These are phyloP conservation scores for Saturnispora zaruensis DNA, from an alignment of 805 yeast species.

Conservation along the genomic window DNA sequence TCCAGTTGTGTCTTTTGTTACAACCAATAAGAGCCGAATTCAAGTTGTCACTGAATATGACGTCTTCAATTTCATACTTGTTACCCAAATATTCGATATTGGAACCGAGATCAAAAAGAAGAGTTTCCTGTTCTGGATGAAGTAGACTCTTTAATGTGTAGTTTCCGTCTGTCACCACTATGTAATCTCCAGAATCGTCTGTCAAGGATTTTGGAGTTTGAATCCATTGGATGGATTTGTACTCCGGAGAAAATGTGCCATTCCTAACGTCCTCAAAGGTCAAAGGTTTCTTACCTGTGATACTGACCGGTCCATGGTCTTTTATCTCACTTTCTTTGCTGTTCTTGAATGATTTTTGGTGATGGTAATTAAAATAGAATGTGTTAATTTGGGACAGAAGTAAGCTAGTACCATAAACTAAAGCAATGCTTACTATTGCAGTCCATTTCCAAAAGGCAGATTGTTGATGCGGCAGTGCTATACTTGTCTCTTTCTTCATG, in stretches of 20 bases:
- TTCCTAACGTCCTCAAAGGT: slow-evolving; percentile 42
- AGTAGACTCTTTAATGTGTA: slow-evolving; percentile 49
- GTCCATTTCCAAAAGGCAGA: slow-evolving; percentile 5
- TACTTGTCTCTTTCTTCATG: neutral
- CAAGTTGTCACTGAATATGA: slow-evolving; percentile 63
- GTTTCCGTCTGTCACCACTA: slow-evolving; percentile 38
- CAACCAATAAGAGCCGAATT: slow-evolving; percentile 50
- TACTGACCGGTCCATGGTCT: neutral
- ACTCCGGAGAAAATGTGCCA: slow-evolving; percentile 46
- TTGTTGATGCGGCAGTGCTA: neutral
- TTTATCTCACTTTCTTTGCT: neutral
- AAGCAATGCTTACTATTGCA: slow-evolving; percentile 1
- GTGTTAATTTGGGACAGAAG: slow-evolving; percentile 11
- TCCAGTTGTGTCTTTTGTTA: slow-evolving; percentile 54
- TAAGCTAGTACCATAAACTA: slow-evolving; percentile 22
- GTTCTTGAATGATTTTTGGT: neutral
- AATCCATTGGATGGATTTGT: slow-evolving; percentile 64
- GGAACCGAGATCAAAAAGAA: slow-evolving; percentile 41
- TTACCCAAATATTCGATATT: slow-evolving; percentile 33
- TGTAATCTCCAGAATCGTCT: slow-evolving; percentile 61
- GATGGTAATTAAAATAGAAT: slow-evolving; percentile 2
- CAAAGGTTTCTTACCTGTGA: slow-evolving; percentile 22
- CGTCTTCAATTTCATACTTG: slow-evolving; percentile 40
- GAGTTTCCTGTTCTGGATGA: slow-evolving; percentile 35
- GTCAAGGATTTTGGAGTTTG: slow-evolving; percentile 36